Conservation (phyloP, 257 asterid genomes). For the Lycium barbarum region DNA sequence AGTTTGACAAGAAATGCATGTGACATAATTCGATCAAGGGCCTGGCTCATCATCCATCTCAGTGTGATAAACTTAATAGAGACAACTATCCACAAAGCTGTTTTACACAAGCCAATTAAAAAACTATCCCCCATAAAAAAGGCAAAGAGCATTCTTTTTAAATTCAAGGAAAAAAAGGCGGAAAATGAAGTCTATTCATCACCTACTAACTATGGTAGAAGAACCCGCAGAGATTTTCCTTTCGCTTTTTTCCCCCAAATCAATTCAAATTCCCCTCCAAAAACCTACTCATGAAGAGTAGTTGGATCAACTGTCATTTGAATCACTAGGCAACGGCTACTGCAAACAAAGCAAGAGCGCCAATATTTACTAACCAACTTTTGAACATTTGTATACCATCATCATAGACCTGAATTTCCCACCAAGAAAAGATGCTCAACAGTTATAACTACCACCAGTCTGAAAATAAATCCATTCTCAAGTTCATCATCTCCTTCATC, state of each 20-base stretch:
- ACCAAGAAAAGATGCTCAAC: slow-evolving; percentile 49
- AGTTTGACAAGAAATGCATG: slow-evolving; percentile 15
- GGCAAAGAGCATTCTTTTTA: slow-evolving; percentile 12
- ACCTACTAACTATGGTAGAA: slow-evolving; percentile 4
- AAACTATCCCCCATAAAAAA: background rate
- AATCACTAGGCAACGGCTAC: slow-evolving; percentile 49
- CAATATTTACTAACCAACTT: slow-evolving; percentile 60
- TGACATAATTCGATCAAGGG: slow-evolving; percentile 6
- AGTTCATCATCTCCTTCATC: slow-evolving; percentile 21
- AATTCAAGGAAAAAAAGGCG: slow-evolving; percentile 21
- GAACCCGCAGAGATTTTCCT: slow-evolving; percentile 14
- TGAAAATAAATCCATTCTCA: slow-evolving; percentile 27
- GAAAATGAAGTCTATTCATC: background rate
- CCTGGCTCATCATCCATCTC: background rate
- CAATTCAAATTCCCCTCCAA: slow-evolving; percentile 26
- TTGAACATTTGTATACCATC: slow-evolving; percentile 55
- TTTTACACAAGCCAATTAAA: slow-evolving; percentile 30
- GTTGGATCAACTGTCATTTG: slow-evolving; percentile 50
- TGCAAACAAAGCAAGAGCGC: slow-evolving; percentile 42
- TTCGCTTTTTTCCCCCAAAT: slow-evolving; percentile 28
- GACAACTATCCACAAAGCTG: slow-evolving; percentile 30
- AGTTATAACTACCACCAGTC: slow-evolving; percentile 27
- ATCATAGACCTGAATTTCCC: slow-evolving; percentile 61
- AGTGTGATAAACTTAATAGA: background rate
- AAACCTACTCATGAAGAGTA: slow-evolving; percentile 47